Conservation (phyloP, 2,329 filamentous ascomycete genomes). For the Cladosporium cucumerinum region DNA sequence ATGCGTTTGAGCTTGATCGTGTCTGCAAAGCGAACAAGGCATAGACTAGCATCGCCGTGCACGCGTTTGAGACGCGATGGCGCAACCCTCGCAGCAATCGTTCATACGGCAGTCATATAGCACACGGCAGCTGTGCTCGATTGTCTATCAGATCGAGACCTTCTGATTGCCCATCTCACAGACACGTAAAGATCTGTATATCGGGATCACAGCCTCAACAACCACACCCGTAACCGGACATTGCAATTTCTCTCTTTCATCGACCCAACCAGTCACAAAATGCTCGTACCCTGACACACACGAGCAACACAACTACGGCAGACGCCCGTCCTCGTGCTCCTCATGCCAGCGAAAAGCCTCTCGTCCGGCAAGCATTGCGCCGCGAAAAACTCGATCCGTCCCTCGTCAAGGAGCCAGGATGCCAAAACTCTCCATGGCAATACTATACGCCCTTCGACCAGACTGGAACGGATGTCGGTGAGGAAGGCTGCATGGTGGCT, state of each 20-base stretch:
- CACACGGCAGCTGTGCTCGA: not conserved
- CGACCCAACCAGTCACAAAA: not conserved
- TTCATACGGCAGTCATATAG: not conserved
- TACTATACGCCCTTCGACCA: not conserved
- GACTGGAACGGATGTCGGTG: not conserved
- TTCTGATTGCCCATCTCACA: not conserved
- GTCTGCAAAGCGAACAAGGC: not conserved
- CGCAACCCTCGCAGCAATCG: not conserved
- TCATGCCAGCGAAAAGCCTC: not conserved
- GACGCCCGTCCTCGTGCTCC: not conserved
- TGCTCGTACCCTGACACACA: not conserved
- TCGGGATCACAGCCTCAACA: not conserved
- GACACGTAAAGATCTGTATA: not conserved
- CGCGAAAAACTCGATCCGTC: not conserved
- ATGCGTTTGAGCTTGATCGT: not conserved
- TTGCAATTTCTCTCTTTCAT: not conserved
- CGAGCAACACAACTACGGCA: constrained; percentile 4
- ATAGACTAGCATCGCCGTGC: not conserved
- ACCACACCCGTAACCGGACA: not conserved
- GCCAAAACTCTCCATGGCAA: not conserved
- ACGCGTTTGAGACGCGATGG: not conserved
- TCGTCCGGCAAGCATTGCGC: not conserved
- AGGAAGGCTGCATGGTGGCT: constrained; percentile 15
- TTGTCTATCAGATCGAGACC: not conserved
- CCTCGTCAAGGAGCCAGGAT: not conserved